Evolutionary conservation across 2,329 filamentous ascomycete genomes (phyloP).

Genomic region (Zymoseptoria brevis): DNA sequence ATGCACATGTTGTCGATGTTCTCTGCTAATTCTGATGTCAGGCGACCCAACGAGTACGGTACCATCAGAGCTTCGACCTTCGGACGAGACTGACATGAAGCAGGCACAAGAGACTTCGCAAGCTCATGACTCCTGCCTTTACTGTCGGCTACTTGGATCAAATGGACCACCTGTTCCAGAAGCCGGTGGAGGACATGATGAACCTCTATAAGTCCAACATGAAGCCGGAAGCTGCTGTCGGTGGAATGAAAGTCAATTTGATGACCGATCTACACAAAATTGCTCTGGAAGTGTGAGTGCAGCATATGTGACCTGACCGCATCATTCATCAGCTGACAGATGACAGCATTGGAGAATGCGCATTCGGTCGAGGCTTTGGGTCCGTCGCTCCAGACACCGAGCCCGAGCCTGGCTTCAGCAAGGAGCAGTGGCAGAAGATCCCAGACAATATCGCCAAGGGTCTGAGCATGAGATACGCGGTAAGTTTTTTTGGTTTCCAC

Average conservation of each 20-base stretch:
- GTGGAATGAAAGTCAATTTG: conserved; percentile 1
- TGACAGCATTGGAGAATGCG: conserved; percentile 4
- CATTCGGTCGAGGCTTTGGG: conserved; percentile 9
- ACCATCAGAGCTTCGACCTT: not conserved
- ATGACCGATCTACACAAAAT: conserved; percentile 7
- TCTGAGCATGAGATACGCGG: conserved; percentile 1
- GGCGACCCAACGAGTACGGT: not conserved
- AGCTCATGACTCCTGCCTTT: conserved; percentile 5
- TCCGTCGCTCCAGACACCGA: conserved; percentile 1
- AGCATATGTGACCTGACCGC: not conserved
- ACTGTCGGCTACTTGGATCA: conserved; percentile 3
- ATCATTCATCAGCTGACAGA: not conserved
- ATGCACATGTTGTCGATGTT: too few relatives aligned
- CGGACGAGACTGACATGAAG: not conserved
- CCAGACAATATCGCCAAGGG: conserved; percentile 4
- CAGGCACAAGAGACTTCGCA: conserved; percentile 4
- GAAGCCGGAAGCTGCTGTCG: not conserved
- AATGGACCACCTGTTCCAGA: conserved; percentile 3
- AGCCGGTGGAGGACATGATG: not conserved
- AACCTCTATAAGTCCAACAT: not conserved
- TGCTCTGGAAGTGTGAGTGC: conserved; percentile 4
- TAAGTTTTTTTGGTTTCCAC: not conserved
- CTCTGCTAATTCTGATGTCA: not conserved
- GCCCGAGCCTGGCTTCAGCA: conserved; percentile 1
- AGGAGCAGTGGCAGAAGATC: conserved; percentile 5